A percentile compares a stretch with the other conserved stretches of the same genome.
phyloP scores from a whole-genome alignment of 2,329 filamentous ascomycete species.

The Aspergillus sojae region DNA sequence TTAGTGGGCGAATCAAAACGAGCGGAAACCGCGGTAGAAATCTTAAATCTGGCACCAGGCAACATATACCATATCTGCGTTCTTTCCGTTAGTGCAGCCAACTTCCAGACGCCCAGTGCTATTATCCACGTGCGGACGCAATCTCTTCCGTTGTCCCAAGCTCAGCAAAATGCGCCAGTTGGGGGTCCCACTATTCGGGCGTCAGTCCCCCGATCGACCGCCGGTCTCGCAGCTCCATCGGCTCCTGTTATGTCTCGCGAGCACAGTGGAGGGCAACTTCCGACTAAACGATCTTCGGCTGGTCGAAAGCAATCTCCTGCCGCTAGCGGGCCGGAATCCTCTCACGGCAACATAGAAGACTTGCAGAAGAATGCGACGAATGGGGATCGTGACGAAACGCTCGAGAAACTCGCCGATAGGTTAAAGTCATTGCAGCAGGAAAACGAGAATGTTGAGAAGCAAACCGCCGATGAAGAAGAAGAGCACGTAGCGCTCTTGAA shows the following conservation, averaged over 20 bases:
- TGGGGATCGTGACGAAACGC: constrained; percentile 64
- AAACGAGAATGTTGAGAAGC: constrained; percentile 73
- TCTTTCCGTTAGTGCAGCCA: constrained; percentile 85
- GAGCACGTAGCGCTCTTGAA: constrained; percentile 68
- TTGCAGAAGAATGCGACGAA: constrained; percentile 37
- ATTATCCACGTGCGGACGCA: constrained; percentile 81
- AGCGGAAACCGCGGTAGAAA: constrained; percentile 84
- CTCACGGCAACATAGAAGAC: constrained; percentile 45
- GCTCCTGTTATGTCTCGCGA: constrained; percentile 68
- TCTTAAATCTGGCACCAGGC: constrained; percentile 81
- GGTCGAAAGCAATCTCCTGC: constrained; percentile 77
- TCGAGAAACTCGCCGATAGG: constrained; percentile 78
- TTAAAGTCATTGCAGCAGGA: constrained; percentile 81
- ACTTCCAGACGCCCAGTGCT: constrained; percentile 87
- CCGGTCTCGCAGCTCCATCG: constrained; percentile 62
- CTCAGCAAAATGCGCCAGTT: constrained; percentile 37
- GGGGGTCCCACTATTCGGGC: constrained; percentile 53
- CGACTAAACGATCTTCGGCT: constrained; percentile 66
- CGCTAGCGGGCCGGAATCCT: constrained; percentile 47
- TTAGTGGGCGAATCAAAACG: constrained; percentile 81
- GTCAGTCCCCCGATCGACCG: constrained; percentile 55
- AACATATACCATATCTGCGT: constrained; percentile 94
- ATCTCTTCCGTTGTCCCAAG: constrained; percentile 48
- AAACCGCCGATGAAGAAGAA: constrained; percentile 68
- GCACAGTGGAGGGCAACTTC: constrained; percentile 57